Conservation (phyloP, 75 land plant species). For the Picea sitchensis region DNA sequence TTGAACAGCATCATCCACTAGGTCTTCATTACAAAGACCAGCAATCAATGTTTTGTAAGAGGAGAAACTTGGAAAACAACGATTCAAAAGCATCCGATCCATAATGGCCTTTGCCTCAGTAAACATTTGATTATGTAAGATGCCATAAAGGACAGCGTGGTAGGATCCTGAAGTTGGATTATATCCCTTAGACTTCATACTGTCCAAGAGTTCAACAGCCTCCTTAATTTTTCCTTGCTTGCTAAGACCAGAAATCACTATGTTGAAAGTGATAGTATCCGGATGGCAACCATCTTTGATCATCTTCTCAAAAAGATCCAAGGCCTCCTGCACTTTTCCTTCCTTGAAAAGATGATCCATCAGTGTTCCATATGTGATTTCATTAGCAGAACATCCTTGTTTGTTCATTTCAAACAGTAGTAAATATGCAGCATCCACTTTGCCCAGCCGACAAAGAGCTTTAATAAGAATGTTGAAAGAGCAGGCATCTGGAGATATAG, state of each 20-base stretch:
- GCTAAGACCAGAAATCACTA: slow-evolving; percentile 53
- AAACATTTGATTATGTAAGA: slow-evolving; percentile 28
- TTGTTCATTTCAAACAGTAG: slow-evolving; percentile 52
- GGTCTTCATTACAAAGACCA: slow-evolving; percentile 37
- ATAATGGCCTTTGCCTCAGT: slow-evolving; percentile 36
- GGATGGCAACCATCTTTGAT: slow-evolving; percentile 35
- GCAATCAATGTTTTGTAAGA: slow-evolving; percentile 36
- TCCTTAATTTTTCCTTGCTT: slow-evolving; percentile 42
- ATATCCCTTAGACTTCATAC: slow-evolving; percentile 46
- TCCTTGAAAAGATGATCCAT: slow-evolving; percentile 48
- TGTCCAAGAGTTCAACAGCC: slow-evolving; percentile 35
- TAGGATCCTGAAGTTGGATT: slow-evolving; percentile 50
- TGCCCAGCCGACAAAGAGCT: slow-evolving; percentile 43
- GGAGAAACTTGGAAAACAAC: slow-evolving; percentile 30
- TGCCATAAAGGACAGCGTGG: slow-evolving; percentile 48
- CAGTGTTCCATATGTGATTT: slow-evolving; percentile 40
- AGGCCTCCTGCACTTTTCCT: slow-evolving; percentile 48
- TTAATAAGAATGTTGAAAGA: slow-evolving; percentile 57
- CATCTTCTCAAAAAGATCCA: slow-evolving; percentile 45
- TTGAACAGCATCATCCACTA: slow-evolving; percentile 34
- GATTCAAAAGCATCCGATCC: slow-evolving; percentile 21
- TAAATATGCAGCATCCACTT: slow-evolving; percentile 38
- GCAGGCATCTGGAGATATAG: slow-evolving; percentile 43
- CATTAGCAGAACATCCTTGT: slow-evolving; percentile 45
- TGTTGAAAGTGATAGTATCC: slow-evolving; percentile 52